Conservation (phyloP, 2,329 filamentous ascomycete species). For the Scolecobasidium constrictum region DNA sequence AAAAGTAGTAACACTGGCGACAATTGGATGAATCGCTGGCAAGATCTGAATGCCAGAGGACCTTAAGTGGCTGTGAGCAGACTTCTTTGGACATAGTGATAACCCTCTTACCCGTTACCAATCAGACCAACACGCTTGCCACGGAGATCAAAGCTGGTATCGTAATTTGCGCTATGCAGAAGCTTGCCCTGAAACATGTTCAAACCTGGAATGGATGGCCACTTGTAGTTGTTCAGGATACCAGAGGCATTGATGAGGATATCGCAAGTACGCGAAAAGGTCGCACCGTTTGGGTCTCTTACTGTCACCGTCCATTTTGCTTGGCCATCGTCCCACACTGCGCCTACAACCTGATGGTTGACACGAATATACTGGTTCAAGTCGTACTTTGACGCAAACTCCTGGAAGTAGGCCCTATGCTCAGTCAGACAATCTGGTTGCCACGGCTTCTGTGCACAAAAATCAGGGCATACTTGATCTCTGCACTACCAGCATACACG, state of each 20-base stretch:
- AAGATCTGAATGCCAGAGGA: conserved; percentile 33
- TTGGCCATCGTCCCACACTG: conserved; percentile 37
- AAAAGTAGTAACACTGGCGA: not conserved
- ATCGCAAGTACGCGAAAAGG: conserved; percentile 27
- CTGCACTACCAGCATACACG: conserved; percentile 45
- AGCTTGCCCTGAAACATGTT: conserved; percentile 30
- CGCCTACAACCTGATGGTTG: conserved; percentile 35
- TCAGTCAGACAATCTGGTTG: conserved; percentile 15
- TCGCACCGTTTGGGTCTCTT: conserved; percentile 24
- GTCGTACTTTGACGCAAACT: conserved; percentile 15
- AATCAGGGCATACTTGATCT: conserved; percentile 38
- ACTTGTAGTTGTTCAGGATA: conserved; percentile 34
- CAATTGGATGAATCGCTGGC: conserved; percentile 26
- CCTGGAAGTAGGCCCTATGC: conserved; percentile 19
- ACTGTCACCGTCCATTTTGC: conserved; percentile 40
- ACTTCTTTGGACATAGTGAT: too few species aligned
- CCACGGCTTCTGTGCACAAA: conserved; percentile 14
- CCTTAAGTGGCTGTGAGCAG: too few species aligned
- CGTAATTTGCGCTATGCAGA: conserved; percentile 32
- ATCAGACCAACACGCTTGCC: conserved; percentile 36
- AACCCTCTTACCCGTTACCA: too few species aligned
- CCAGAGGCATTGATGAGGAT: conserved; percentile 34
- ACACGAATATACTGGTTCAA: conserved; percentile 43
- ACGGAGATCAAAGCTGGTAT: conserved; percentile 15
- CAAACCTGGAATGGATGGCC: conserved; percentile 31